phyloP scores from a whole-genome alignment of 139 green algal genomes.

The Dunaliella primolecta region DNA sequence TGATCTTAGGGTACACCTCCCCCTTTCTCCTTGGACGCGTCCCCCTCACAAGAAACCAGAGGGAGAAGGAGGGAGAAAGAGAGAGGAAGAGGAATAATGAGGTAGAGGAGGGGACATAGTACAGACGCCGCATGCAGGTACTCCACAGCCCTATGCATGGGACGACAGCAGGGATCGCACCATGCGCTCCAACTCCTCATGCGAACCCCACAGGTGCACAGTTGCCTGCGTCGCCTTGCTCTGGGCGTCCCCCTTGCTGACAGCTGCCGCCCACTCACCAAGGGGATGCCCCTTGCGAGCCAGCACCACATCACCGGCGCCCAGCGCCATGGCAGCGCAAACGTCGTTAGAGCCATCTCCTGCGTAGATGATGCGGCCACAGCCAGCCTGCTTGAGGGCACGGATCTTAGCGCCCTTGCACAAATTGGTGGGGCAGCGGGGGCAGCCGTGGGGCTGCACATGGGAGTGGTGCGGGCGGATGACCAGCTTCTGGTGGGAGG shows the following conservation, averaged over 20 bases:
- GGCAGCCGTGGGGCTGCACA: slow-evolving; percentile 53
- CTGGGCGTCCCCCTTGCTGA: background rate
- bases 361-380: slow-evolving; percentile 58
- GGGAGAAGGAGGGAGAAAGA: too few species aligned
- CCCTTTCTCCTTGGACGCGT: background rate
- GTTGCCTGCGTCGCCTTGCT: slow-evolving; percentile 32
- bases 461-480: slow-evolving; percentile 7
- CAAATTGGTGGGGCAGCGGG: slow-evolving; percentile 70
- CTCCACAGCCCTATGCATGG: too few species aligned
- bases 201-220: slow-evolving; percentile 44
- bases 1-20: background rate
- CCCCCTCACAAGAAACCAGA: background rate
- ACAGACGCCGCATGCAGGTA: too few species aligned
- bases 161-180: background rate
- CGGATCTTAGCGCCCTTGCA: slow-evolving; percentile 80
- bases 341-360: slow-evolving; percentile 82
- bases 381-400: slow-evolving; percentile 23
- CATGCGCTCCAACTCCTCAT: slow-evolving; percentile 48
- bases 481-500: slow-evolving; percentile 36
- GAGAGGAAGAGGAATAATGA: too few species aligned
- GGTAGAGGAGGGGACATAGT: too few species aligned
- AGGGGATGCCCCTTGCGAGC: slow-evolving; percentile 47
- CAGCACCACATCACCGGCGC: slow-evolving; percentile 61
- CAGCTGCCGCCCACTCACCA: slow-evolving; percentile 26
- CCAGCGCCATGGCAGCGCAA: slow-evolving; percentile 68